phyloP scores from a whole-genome alignment of 371 early-diverging fungal species.

The Apophysomyces variabilis region DNA sequence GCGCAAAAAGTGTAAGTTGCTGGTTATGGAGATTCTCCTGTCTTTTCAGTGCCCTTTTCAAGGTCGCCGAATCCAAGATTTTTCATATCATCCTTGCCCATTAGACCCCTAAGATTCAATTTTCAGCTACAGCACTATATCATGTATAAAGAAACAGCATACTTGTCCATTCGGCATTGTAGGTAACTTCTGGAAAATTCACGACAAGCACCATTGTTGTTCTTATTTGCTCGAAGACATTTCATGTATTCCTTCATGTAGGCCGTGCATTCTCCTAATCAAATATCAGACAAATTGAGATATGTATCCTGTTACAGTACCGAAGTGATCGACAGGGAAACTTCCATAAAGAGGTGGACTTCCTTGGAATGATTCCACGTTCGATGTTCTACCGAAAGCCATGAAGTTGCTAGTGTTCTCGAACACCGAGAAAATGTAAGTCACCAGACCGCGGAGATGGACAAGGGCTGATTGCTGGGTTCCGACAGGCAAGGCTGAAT shows the following conservation, averaged over 20 bases:
- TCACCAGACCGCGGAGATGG: no score
- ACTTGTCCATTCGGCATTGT: slow-evolving; percentile 87
- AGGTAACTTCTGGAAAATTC: slow-evolving; percentile 73
- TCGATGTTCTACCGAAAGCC: slow-evolving; percentile 70
- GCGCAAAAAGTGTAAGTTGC: neutral
- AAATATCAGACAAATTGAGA: neutral
- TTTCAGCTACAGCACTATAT: neutral
- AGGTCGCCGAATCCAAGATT: slow-evolving; percentile 72
- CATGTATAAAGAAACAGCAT: slow-evolving; percentile 16
- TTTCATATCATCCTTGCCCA: slow-evolving; percentile 70
- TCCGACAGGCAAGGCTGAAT: neutral
- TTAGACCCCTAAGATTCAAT: slow-evolving; percentile 56
- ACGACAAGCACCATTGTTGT: slow-evolving; percentile 70
- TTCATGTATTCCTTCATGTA: slow-evolving; percentile 74
- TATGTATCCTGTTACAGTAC: slow-evolving; percentile 29
- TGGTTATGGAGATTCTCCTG: neutral
- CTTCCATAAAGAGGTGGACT: slow-evolving; percentile 79
- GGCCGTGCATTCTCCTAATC: slow-evolving; percentile 71
- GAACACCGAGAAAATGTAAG: neutral
- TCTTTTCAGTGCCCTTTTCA: slow-evolving; percentile 12
- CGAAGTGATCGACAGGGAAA: slow-evolving; percentile 82
- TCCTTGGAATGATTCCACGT: slow-evolving; percentile 62
- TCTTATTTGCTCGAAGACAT: slow-evolving; percentile 73
- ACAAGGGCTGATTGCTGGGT: neutral
- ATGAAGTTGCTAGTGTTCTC: slow-evolving; percentile 28